Conservation (phyloP, 176 grass and related monocot genomes). For the Guadua angustifolia region DNA sequence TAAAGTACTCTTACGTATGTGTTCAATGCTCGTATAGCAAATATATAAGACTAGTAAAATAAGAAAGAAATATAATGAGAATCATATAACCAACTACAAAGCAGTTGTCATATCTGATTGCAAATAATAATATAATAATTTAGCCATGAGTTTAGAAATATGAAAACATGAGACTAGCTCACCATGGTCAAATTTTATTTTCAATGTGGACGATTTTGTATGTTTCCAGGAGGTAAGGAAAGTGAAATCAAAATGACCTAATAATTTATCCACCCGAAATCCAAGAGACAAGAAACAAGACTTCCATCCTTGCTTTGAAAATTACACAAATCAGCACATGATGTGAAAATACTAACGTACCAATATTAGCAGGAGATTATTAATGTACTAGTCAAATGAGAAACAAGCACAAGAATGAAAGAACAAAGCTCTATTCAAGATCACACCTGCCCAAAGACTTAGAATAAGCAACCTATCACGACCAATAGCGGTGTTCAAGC, state of each 20-base stretch:
- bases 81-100: neutral
- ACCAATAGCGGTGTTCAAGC: slow-evolving; percentile 91
- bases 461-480: slow-evolving; percentile 92
- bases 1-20: slow-evolving; percentile 58
- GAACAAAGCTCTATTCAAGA: slow-evolving; percentile 20
- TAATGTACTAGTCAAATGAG: neutral
- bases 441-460: slow-evolving; percentile 80
- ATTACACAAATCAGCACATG: slow-evolving; percentile 1
- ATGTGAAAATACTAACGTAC: slow-evolving; percentile 25
- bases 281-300: neutral
- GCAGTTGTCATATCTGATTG: neutral
- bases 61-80: neutral
- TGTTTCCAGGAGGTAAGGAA: neutral
- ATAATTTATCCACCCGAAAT: neutral
- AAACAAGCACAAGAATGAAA: slow-evolving; percentile 23
- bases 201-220: neutral
- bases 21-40: neutral
- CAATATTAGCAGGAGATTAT: neutral
- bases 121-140: neutral
- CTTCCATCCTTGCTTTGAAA: neutral
- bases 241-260: neutral
- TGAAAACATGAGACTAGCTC: neutral
- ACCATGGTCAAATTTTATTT: neutral
- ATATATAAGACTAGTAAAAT: neutral
- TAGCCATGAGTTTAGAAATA: neutral